Base-by-base conservation (phyloP, 257 asterid genomes). In the Craterostigma plantagineum region DNA sequence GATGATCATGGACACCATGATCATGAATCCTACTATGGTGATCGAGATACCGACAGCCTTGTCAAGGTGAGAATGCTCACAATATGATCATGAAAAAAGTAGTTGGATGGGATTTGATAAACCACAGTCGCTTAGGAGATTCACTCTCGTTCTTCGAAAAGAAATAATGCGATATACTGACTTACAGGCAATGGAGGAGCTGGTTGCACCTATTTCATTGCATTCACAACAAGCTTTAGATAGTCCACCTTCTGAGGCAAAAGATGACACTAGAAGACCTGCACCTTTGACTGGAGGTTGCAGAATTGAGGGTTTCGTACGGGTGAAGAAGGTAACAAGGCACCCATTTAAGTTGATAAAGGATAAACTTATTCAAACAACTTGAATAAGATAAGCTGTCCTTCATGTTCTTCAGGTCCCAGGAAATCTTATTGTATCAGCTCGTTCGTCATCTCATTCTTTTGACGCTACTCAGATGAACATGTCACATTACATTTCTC, bases 231-330 rank as follows among this genome's bases (percentile, higher is more conserved):
- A 11, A 42, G 70, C 75, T 51, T 68, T 75, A 34, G 81, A 64
- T 50, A 63, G 62, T 54, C 45, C n/a, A n/a, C n/a, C 73, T 23
- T 37, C 57, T 51, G 44, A 43, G 38, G 15, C 38, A 27, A 70
- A 69, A 53, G 75, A 71, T 55, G 69, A 55, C 34, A 18, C 33
- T 12, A 83, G 83, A 67, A 73, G 73, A 57, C 94, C 92, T 59
- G 99, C 96, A 49, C 99, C 99, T 47, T 57, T 49, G 45, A 30
- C 96, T 8, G 99, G 99, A 62, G 96, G 99, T 9, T 83, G 99
- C 57, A 71, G 92, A 67, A 39, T 90, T 63, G 99, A 90, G 70
- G 99, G 94, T 48, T 80, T 80, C 67, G 85, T 84, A 34, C 99
- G 94, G 57, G 92, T 83, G 52, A 90, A 83, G 71, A 90, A 77